Evolutionary conservation across 2,329 filamentous ascomycete genomes (phyloP), one percentile per base, ranked within the genome.

Genomic region (Truncatella angustata): DNA sequence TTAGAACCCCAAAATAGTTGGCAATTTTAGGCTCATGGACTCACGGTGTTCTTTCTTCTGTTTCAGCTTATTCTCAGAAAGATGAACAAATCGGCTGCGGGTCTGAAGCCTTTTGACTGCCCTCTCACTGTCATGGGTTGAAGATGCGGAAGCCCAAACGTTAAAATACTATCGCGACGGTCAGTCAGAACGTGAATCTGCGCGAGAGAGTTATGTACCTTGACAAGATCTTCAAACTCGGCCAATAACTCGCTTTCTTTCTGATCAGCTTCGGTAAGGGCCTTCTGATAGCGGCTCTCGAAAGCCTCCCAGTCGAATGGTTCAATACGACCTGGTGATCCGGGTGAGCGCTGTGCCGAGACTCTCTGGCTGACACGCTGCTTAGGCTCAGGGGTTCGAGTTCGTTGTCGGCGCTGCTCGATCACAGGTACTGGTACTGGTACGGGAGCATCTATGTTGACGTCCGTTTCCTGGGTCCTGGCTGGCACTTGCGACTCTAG

Each of bases 21-120:
- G n/a, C n/a, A n/a, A n/a, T n/a, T n/a, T n/a, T n/a, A n/a, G n/a
- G n/a, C n/a, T n/a, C n/a, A n/a, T 4, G 32, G 14, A 72, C 88
- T 73, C 73, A 96, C 91, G 90, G 62, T 96, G 91, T 55, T 86
- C 78, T 63, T 91, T 87, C 66, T 88, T 94, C 59, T 86, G 79
- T 50, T 85, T 82, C 52, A 96, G 76, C 23, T 77, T 80, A 35
- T 82, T 75, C 66, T 96, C 92, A 0, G 87, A 83, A 39, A 90
- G 76, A 56, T 87, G 83, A 26, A 96, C 90, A 66, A 87, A 88
- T 55, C 84, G 78, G 66, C 87, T 84, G 56, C 91, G 85, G 2
- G 92, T 97, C 63, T 87, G 88, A 42, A 96, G 77, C 87, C 91
- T 84, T 69, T 93, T 93, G 56, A 84, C 78, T 21, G 89, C 88